A percentile compares a stretch with the other conserved stretches of the same genome.
Conservation (phyloP, 495 filamentous ascomycete genomes). For the Penicillium samsonianum region DNA sequence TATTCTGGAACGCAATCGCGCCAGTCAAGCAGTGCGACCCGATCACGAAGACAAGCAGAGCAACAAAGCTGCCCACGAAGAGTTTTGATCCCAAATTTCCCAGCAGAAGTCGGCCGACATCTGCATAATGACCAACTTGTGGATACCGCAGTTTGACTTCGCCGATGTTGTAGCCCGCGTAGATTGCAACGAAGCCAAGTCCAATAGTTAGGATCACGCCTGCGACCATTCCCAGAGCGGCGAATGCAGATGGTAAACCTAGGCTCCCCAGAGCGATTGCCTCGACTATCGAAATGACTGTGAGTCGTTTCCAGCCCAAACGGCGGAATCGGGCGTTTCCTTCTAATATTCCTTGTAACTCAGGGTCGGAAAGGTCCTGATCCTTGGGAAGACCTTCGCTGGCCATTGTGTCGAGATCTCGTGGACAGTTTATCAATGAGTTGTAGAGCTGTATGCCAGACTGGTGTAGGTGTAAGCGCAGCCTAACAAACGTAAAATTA, state of each 20-base stretch:
- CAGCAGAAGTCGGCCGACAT: slow-evolving; percentile 62
- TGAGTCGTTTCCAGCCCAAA: slow-evolving; percentile 37
- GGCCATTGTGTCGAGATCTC: neutral
- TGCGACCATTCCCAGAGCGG: slow-evolving; percentile 59
- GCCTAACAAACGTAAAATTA: neutral
- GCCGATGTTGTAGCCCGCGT: slow-evolving; percentile 68
- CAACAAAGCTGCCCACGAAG: slow-evolving; percentile 54
- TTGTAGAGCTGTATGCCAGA: too few species aligned
- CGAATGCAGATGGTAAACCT: slow-evolving; percentile 57
- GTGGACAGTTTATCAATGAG: neutral
- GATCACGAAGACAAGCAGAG: slow-evolving; percentile 66
- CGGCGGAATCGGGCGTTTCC: slow-evolving; percentile 20
- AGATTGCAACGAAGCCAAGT: slow-evolving; percentile 67
- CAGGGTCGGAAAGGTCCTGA: slow-evolving; percentile 7
- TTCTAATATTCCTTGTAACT: slow-evolving; percentile 10
- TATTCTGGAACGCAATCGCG: slow-evolving; percentile 62
- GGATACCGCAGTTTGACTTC: slow-evolving; percentile 67
- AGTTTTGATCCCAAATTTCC: slow-evolving; percentile 60
- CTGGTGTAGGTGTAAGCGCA: neutral
- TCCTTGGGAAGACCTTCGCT: slow-evolving; percentile 6
- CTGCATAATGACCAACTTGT: slow-evolving; percentile 62
- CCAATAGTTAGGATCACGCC: slow-evolving; percentile 51
- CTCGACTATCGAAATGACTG: slow-evolving; percentile 56
- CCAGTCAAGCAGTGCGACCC: slow-evolving; percentile 70
- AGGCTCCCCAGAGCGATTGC: slow-evolving; percentile 62